phyloP scores from a whole-genome alignment of 331 rosid species.

The Pyrus hybrid region DNA sequence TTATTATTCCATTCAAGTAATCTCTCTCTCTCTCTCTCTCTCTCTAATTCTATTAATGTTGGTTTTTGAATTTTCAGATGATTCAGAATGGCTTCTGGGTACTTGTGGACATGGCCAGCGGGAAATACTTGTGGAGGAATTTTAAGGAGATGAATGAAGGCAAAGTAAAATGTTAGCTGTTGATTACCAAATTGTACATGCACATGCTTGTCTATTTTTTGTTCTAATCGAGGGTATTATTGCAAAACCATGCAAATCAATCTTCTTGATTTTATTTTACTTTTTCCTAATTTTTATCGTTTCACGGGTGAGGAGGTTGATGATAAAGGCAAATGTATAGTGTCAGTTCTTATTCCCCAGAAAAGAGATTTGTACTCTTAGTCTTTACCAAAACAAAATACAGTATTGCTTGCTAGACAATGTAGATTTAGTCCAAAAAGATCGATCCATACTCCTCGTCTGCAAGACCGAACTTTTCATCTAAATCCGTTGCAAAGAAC shows the following conservation, averaged over 20 bases:
- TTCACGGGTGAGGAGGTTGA: background rate
- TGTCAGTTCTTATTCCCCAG: background rate
- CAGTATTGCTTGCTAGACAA: background rate
- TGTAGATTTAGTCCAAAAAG: background rate
- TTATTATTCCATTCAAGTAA: too few species aligned
- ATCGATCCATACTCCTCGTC: background rate
- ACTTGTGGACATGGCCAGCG: slow-evolving; percentile 69
- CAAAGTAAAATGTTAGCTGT: slow-evolving; percentile 16
- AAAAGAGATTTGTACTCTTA: background rate
- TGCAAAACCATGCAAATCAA: background rate
- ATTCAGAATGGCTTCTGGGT: slow-evolving; percentile 48
- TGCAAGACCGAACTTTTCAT: too few species aligned
- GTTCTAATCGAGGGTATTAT: background rate
- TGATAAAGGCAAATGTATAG: background rate
- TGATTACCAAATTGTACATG: background rate
- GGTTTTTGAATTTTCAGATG: slow-evolving; percentile 23
- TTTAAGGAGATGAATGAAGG: slow-evolving; percentile 19
- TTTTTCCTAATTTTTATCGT: background rate
- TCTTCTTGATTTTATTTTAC: background rate
- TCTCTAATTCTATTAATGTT: background rate
- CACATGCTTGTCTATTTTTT: background rate
- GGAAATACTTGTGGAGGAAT: slow-evolving; percentile 62
- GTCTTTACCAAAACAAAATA: background rate
- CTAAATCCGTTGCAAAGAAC: background rate
- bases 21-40: background rate